Evolutionary conservation across 1,139 yeast species (phyloP).

Genomic region (Hanseniaspora sp.): DNA sequence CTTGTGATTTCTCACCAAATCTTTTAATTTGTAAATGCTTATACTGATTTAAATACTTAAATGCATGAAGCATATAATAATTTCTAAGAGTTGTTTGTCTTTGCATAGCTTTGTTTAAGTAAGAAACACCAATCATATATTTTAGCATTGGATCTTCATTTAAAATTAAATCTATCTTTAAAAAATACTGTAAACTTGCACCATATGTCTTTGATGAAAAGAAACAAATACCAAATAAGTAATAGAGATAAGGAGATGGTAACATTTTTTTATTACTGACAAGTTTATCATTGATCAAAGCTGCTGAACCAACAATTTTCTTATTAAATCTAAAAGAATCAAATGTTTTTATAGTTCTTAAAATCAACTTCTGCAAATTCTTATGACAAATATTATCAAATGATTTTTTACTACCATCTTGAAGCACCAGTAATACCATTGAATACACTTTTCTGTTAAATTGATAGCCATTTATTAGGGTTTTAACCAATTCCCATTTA

Average conservation of each 20-base stretch:
- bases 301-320: constrained; percentile 68
- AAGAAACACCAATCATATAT: constrained; percentile 63
- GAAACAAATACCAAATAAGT: constrained; percentile 67
- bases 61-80: constrained; percentile 74
- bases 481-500: constrained; percentile 48
- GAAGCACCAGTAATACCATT: constrained; percentile 49
- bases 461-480: constrained; percentile 55
- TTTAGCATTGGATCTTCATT: constrained; percentile 72
- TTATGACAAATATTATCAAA: constrained; percentile 58
- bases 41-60: constrained; percentile 67
- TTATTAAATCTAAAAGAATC: constrained; percentile 52
- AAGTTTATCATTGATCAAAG: constrained; percentile 41
- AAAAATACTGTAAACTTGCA: constrained; percentile 60
- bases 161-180: constrained; percentile 49
- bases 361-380: constrained; percentile 77
- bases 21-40: constrained; percentile 34
- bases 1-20: constrained; percentile 33
- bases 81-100: constrained; percentile 78
- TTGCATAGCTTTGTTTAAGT: constrained; percentile 88
- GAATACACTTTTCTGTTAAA: constrained; percentile 61
- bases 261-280: constrained; percentile 31
- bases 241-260: constrained; percentile 61
- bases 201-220: constrained; percentile 76
- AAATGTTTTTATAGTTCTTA: constrained; percentile 80
- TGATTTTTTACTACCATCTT: constrained; percentile 39